Conservation (phyloP, 805 yeast genomes). For the Lipomyces chichibuensis region DNA sequence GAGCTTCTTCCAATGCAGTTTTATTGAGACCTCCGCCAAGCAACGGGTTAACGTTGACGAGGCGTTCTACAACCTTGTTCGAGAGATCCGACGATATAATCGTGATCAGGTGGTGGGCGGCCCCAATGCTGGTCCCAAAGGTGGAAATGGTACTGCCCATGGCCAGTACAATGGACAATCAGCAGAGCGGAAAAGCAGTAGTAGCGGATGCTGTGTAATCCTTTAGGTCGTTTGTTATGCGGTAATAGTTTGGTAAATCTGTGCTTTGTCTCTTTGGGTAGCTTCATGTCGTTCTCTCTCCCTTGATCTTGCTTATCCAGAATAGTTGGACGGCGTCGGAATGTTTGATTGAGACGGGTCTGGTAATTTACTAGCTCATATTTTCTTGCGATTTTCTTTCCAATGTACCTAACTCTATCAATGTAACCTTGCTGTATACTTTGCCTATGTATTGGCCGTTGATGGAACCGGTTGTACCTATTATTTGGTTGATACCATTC, state of each 20-base stretch:
- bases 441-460: neutral
- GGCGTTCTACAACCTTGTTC: constrained; percentile 70
- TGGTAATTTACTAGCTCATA: neutral
- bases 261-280: neutral
- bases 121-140: constrained; percentile 6
- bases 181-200: constrained; percentile 23
- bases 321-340: neutral
- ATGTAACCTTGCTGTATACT: neutral
- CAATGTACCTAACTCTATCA: neutral
- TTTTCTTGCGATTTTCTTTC: neutral
- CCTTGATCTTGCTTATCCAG: neutral
- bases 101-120: constrained; percentile 28
- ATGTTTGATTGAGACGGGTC: neutral
- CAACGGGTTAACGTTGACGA: constrained; percentile 87
- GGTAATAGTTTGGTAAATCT: neutral
- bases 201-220: constrained; percentile 31
- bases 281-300: neutral
- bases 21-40: constrained; percentile 92
- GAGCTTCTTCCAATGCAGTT: constrained; percentile 61
- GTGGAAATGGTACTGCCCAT: constrained; percentile 13
- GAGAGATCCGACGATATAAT: constrained; percentile 47
- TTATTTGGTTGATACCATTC: neutral
- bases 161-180: constrained; percentile 10
- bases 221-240: constrained; percentile 7
- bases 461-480: neutral